Percentiles rank a stretch among this genome's conserved stretches.
phyloP scores from a whole-genome alignment of 345 rosid genomes.

The Populus davidiana region DNA sequence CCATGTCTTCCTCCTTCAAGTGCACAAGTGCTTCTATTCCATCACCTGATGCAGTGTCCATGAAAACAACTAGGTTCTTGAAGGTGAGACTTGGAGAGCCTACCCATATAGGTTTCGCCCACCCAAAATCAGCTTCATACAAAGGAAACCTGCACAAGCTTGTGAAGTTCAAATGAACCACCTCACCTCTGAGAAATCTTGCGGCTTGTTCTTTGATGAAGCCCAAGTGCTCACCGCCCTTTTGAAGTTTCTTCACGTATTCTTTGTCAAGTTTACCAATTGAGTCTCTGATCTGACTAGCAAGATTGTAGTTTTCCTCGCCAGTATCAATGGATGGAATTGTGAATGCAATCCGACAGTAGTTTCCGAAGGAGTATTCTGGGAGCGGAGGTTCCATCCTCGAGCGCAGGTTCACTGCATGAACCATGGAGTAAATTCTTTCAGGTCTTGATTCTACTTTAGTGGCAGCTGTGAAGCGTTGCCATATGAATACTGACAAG shows the following conservation, averaged over 20 bases:
- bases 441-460: conserved; percentile 8
- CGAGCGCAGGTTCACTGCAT: conserved; percentile 40
- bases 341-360: conserved; percentile 18
- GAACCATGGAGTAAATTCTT: conserved; percentile 22
- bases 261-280: neutral
- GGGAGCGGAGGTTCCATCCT: conserved; percentile 27
- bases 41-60: conserved; percentile 31
- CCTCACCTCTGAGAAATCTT: conserved; percentile 22
- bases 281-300: conserved; percentile 3
- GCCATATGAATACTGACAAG: conserved; percentile 43
- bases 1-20: conserved; percentile 16
- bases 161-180: conserved; percentile 7
- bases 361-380: conserved; percentile 42
- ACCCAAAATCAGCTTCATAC: conserved; percentile 48
- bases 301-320: neutral
- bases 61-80: conserved; percentile 42
- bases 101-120: conserved; percentile 23
- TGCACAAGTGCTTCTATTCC: conserved; percentile 31
- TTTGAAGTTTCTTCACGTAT: conserved; percentile 9
- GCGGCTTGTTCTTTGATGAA: conserved; percentile 14
- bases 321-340: neutral
- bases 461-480: conserved; percentile 34
- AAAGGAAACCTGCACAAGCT: conserved; percentile 44
- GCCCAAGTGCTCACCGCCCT: conserved; percentile 3
- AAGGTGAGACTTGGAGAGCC: conserved; percentile 10